Conservation (phyloP, 352 stramenopile species). For the Hyaloperonospora arabidopsidis region DNA sequence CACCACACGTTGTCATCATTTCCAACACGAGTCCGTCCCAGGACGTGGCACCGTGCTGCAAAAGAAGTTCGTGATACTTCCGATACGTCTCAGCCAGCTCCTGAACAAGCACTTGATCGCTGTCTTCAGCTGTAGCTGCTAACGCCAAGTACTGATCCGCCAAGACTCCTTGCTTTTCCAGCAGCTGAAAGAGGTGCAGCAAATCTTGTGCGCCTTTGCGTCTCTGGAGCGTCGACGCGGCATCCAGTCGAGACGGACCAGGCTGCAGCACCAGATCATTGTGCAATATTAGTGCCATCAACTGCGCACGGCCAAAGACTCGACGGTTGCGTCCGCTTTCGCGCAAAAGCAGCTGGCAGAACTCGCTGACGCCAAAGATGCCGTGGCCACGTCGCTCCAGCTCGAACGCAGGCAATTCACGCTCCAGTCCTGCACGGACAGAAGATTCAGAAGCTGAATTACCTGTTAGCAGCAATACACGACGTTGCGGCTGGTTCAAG, state of each 20-base stretch:
- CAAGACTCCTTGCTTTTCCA: conserved; percentile 52
- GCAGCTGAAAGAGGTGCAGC: conserved; percentile 58
- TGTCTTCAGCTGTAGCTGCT: conserved; percentile 14
- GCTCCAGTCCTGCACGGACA: conserved; percentile 23
- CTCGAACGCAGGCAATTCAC: conserved; percentile 39
- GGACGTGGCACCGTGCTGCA: conserved; percentile 45
- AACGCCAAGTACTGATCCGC: conserved; percentile 29
- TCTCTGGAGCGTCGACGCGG: conserved; percentile 43
- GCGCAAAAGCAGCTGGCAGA: conserved; percentile 56
- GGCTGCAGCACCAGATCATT: conserved; percentile 32
- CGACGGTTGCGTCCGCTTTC: conserved; percentile 48
- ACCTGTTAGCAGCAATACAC: conserved; percentile 37
- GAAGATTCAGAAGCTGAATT: conserved; percentile 18
- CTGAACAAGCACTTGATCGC: conserved; percentile 1
- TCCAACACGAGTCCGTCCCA: conserved; percentile 67
- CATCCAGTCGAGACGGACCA: conserved; percentile 28
- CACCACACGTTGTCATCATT: conserved; percentile 24
- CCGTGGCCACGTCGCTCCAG: conserved; percentile 64
- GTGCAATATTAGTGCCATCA: conserved; percentile 52
- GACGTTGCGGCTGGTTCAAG: conserved; percentile 19
- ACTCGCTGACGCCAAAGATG: conserved; percentile 46
- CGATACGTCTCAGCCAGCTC: conserved; percentile 43
- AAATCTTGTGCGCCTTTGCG: conserved; percentile 50
- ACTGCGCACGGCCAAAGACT: conserved; percentile 37
- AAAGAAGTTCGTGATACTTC: conserved; percentile 45